A percentile compares a stretch with the other conserved stretches of the same genome.
phyloP scores from a whole-genome alignment of 225 moss, liverwort and hornwort genomes.

The Pseudisothecium myosuroides region DNA sequence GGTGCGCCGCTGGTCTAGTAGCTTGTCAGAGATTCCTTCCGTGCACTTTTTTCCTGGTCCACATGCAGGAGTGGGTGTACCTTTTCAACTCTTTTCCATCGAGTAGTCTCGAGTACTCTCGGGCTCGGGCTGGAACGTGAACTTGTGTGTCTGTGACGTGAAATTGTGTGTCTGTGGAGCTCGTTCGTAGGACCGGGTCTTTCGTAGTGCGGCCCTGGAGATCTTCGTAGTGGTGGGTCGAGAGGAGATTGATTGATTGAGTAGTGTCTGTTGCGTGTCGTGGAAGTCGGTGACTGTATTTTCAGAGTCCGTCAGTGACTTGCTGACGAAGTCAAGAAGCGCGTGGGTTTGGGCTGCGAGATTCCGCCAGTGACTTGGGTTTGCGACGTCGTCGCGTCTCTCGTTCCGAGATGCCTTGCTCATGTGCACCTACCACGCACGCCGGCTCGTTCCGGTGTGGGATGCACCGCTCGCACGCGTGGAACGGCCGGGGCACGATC shows the following conservation, averaged over 20 bases:
- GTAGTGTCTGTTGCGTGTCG: not conserved
- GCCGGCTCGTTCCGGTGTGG: constrained; percentile 83
- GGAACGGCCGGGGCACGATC: constrained; percentile 11
- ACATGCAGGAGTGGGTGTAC: not conserved
- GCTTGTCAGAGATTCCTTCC: constrained; percentile 12
- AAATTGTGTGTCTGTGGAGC: not conserved
- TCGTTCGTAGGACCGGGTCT: not conserved
- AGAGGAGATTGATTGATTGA: not conserved
- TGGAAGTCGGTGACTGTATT: no score
- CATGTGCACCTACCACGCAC: constrained; percentile 73
- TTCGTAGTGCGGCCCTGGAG: not conserved
- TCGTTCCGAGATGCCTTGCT: constrained; percentile 49
- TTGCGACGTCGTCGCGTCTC: not conserved
- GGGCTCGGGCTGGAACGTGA: no score
- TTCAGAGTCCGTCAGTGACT: not conserved
- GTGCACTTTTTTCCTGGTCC: constrained; percentile 11
- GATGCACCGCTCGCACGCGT: constrained; percentile 45
- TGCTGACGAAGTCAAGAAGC: not conserved
- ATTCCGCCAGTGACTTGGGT: not conserved
- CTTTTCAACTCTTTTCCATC: not conserved
- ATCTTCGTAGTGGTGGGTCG: not conserved
- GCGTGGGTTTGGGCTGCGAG: not conserved
- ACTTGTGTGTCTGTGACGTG: not conserved
- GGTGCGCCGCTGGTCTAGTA: not conserved
- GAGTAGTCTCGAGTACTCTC: not conserved